Evolutionary conservation across 208 protist genomes (phyloP).

Genomic region (Leptomonas pyrrhocoris): DNA sequence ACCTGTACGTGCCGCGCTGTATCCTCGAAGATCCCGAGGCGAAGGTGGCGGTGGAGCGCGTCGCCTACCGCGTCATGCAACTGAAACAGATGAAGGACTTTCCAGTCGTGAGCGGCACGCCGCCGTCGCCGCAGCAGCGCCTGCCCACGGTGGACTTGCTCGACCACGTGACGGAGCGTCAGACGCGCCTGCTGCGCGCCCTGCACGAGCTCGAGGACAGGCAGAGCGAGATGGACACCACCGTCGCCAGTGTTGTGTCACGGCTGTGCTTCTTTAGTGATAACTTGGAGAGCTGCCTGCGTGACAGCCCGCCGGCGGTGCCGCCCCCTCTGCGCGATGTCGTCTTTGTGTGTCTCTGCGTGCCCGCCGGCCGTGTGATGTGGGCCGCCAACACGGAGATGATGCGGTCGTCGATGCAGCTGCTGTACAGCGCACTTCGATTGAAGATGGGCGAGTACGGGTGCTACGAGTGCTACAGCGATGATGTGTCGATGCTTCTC

Average conservation of each 20-base stretch:
- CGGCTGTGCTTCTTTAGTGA: conserved; percentile 87
- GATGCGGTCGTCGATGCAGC: conserved; percentile 59
- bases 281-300: conserved; percentile 67
- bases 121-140: neutral
- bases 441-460: conserved; percentile 85
- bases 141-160: conserved; percentile 19
- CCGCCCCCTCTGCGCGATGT: conserved; percentile 66
- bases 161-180: conserved; percentile 44
- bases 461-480: conserved; percentile 85
- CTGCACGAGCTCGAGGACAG: conserved; percentile 66
- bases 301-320: conserved; percentile 27
- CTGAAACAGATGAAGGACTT: conserved; percentile 50
- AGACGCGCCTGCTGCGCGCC: conserved; percentile 68
- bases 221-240: conserved; percentile 43
- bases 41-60: conserved; percentile 70
- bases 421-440: conserved; percentile 73
- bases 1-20: conserved; percentile 66
- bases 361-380: conserved; percentile 55
- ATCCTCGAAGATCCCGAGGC: conserved; percentile 72
- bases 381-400: conserved; percentile 67
- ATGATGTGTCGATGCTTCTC: conserved; percentile 79
- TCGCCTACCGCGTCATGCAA: conserved; percentile 74
- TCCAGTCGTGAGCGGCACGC: neutral
- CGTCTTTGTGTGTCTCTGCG: conserved; percentile 73
- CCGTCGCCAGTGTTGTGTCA: conserved; percentile 38